Evolutionary conservation across 345 rosid species (phyloP), one percentile per base, ranked within the genome.

Genomic region (Trapa bicornis): DNA sequence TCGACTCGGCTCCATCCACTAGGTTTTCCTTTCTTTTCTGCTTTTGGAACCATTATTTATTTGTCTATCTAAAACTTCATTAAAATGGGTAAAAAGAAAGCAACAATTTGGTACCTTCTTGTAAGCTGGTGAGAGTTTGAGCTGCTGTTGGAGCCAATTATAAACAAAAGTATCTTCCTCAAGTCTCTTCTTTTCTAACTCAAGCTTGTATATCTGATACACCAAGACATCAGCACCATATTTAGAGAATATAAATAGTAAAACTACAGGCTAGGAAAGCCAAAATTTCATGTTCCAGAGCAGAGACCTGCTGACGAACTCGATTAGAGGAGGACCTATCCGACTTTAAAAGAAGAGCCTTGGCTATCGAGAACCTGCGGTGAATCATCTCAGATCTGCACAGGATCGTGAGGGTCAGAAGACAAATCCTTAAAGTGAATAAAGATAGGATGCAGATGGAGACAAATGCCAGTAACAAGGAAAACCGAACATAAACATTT

Each of bases 141-240:
- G 92, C 74, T 87, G 98, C 67, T 85, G 89, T 60, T 92, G 98
- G 62, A 92, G 95, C 95, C 96, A 92, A 66, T 92, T 89, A 75
- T 89, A 92, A 47, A 92, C 95, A 83, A 78, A 82, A 36, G 94
- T 81, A 78, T 92, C 98, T 75, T 87, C 89, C 74, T 89, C 89
- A 73, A 92, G 77, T 76, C 92, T 84, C 82, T 86, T 89, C 72
- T 89, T 96, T 75, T 92, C 95, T 71, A 76, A 70, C 76, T 92
- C 96, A 70, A 92, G 80, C 84, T 89, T 87, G 79, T 76, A 80
- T 74, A 87, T 84, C 98, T 92, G 77, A 69, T 61, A 64, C 62
- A 48, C 71, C 36, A 72, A 71, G 47, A 17, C 43, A 76, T 52
- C 16, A 48, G 66, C 67, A 16, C 67, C 61, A 29, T n/a, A 38